A percentile compares a stretch with the other conserved stretches of the same genome.
Conservation (phyloP, 2,329 filamentous ascomycete species). For the Paecilomyces niveus region DNA sequence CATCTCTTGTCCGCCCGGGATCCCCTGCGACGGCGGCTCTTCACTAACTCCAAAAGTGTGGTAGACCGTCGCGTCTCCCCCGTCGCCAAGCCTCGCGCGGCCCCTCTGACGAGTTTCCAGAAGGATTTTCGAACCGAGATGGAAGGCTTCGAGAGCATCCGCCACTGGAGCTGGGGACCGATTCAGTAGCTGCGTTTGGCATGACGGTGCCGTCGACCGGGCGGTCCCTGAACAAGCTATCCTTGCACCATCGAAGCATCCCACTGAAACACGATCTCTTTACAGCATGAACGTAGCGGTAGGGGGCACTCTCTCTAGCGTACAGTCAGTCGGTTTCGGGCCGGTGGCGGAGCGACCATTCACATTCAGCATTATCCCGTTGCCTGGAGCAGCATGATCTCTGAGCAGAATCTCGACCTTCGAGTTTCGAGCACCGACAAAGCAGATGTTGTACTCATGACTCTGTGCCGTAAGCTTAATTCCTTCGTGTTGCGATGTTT, state of each 20-base stretch:
- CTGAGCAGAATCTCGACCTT: background rate
- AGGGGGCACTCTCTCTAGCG: background rate
- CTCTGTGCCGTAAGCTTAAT: background rate
- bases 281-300: background rate
- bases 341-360: background rate
- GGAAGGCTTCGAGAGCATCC: background rate
- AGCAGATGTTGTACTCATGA: background rate
- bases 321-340: background rate
- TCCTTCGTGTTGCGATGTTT: background rate
- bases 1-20: background rate
- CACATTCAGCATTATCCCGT: background rate
- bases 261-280: background rate
- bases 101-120: background rate
- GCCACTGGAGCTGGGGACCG: background rate
- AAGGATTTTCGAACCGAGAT: slow-evolving; percentile 1
- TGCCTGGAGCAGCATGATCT: background rate
- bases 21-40: background rate
- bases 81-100: background rate
- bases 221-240: background rate
- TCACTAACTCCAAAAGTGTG: background rate
- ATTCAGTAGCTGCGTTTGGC: background rate
- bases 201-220: background rate
- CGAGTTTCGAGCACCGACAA: background rate
- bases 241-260: background rate
- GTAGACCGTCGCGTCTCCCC: background rate